Conservation (phyloP, 805 yeast species). For the Myxozyma vanderwaltii region DNA sequence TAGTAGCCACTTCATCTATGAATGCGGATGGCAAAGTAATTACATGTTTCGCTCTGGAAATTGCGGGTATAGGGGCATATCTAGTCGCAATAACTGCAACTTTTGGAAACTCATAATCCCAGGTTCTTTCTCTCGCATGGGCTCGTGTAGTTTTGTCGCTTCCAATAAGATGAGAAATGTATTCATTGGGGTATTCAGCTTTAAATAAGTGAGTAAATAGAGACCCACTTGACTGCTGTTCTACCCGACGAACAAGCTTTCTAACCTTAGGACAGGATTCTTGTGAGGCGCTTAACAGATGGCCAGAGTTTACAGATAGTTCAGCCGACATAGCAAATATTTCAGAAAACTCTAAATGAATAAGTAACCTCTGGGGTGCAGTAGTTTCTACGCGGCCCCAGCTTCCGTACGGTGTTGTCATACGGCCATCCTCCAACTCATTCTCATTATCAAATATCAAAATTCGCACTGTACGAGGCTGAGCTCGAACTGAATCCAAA, state of each 20-base stretch:
- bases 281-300: neutral
- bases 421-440: neutral
- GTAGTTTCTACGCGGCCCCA: neutral
- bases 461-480: neutral
- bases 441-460: neutral
- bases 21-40: neutral
- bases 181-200: neutral
- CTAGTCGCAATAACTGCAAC: neutral
- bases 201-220: neutral
- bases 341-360: neutral
- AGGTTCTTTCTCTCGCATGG: neutral
- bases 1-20: neutral
- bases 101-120: slow-evolving; percentile 8
- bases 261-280: neutral
- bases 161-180: neutral
- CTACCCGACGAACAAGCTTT: neutral
- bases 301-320: neutral
- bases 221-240: neutral
- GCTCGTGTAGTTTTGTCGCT: neutral
- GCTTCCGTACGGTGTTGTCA: neutral
- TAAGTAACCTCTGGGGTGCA: neutral
- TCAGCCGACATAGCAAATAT: neutral
- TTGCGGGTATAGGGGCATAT: neutral
- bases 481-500: neutral
- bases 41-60: neutral